Percentiles rank a stretch among this genome's conserved stretches.
Evolutionary conservation across 1,284 basidiomycete genomes (phyloP).

Genomic region (Trichosporon ovoides): DNA sequence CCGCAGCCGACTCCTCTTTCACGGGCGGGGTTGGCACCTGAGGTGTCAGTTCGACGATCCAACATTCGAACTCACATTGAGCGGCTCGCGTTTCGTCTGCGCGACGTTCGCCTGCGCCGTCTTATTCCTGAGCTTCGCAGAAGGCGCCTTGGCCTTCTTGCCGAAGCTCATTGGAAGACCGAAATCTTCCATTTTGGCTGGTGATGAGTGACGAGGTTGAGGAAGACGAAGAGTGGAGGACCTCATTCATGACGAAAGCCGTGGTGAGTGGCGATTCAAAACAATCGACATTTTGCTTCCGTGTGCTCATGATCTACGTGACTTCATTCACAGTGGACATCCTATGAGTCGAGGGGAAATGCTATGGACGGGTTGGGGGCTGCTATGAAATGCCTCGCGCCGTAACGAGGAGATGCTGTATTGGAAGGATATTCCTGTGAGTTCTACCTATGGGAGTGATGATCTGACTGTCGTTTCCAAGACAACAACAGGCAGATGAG

Average conservation of each 20-base stretch:
- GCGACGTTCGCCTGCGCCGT: conserved; percentile 24
- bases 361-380: conserved; percentile 19
- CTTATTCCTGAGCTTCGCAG: conserved; percentile 32
- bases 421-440: conserved; percentile 7
- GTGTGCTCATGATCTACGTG: not conserved
- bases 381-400: conserved; percentile 20
- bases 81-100: conserved; percentile 39
- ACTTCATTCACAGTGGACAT: conserved; percentile 11
- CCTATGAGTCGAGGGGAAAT: conserved; percentile 14
- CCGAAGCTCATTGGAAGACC: conserved; percentile 50
- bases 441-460: conserved; percentile 17
- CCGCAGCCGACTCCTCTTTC: not conserved
- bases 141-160: conserved; percentile 43
- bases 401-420: conserved; percentile 19
- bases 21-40: not conserved
- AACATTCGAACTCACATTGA: conserved; percentile 10
- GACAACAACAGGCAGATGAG: conserved; percentile 6
- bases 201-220: not conserved
- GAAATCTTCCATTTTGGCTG: conserved; percentile 40
- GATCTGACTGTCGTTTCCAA: not conserved
- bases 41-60: not conserved
- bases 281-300: not conserved
- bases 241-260: not conserved
- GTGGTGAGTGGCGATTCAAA: conserved; percentile 1
- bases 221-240: not conserved